Conservation (phyloP, 495 filamentous ascomycete species). For the Penicillium alfredii region DNA sequence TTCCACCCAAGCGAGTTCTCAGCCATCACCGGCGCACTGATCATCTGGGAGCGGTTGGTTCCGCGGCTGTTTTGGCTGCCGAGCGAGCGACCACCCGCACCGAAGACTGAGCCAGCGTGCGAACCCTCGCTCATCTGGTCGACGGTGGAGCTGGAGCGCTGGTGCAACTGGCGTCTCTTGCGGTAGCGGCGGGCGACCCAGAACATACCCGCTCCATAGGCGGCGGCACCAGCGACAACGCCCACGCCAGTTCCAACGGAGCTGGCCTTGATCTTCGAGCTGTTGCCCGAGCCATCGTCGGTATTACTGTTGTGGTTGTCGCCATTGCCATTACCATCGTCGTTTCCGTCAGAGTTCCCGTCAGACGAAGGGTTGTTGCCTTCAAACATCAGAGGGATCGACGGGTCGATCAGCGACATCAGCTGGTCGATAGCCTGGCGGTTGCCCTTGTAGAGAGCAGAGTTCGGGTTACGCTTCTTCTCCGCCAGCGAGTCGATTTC, state of each 20-base stretch:
- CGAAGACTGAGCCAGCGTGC: conserved; percentile 28
- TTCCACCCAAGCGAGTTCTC: conserved; percentile 99
- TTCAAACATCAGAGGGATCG: conserved; percentile 69
- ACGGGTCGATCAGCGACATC: conserved; percentile 75
- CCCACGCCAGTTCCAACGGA: conserved; percentile 80
- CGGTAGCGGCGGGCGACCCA: conserved; percentile 90
- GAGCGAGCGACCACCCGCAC: conserved; percentile 36
- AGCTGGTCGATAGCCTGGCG: conserved; percentile 54
- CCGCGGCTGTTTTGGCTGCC: conserved; percentile 57
- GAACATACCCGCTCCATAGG: conserved; percentile 99
- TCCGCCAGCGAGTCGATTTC: conserved; percentile 56
- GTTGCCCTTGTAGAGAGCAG: conserved; percentile 66
- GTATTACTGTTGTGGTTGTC: conserved; percentile 31
- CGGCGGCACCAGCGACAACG: conserved; percentile 71
- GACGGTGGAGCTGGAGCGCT: conserved; percentile 60
- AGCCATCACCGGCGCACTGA: conserved; percentile 82
- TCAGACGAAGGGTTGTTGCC: conserved; percentile 33
- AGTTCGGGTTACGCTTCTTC: conserved; percentile 61
- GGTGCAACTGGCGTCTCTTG: conserved; percentile 74
- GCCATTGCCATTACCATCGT: conserved; percentile 16
- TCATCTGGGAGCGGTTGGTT: conserved; percentile 66
- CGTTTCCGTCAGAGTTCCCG: conserved; percentile 20
- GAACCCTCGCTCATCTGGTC: conserved; percentile 43
- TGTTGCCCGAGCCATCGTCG: conserved; percentile 43
- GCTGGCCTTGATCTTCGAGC: conserved; percentile 53